Evolutionary conservation across 306 rosid species (phyloP), one percentile per base, ranked within the genome.

Genomic region (Canavalia ensiformis): DNA sequence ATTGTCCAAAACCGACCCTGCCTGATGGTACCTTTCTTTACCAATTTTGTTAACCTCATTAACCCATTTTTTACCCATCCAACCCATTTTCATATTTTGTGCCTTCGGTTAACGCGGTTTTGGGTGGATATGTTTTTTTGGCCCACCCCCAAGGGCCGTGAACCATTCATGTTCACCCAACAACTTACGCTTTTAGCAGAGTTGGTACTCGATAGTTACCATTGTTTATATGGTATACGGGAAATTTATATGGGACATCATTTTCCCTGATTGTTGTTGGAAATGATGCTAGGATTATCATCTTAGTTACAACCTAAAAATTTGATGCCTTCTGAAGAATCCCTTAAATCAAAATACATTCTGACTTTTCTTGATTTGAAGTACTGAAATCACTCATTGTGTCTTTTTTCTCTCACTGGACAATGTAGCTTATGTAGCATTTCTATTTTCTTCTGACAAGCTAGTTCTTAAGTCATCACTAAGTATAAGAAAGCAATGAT

Each of bases 141-240:
- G 25, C 25, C 25, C 25, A 18, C 25, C 25, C 25, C 25, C 25
- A 3, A 1, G 50, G 18, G 33, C 6, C 5, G 3, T 63, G 46
- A 13, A 39, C 49, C 33, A 39, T 65, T 65, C 50, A 65, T 9
- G 3, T 65, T 65, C 70, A 35, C 49, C 71, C 39, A 65, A 65
- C 39, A 65, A 12, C 71, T 11, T 63, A 34, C 34, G 28, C 68
- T 39, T 64, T 37, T 64, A 39, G 12, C 9, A 64, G 12, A 37
- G 49, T 37, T 64, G 13, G 47, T 37, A 39, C 70, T 64, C 37
- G 70, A 64, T 64, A 62, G 28, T 62, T 33, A 64, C 81, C 49
- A 86, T 89, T 77, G 74, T 67, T 37, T 37, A 37, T 37, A 37
- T 37, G 41, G 41, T 37, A 4, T 37, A 37, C 41, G 0, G 41